Percentiles rank a stretch among this genome's conserved stretches.
phyloP scores from a whole-genome alignment of 2,329 filamentous ascomycete genomes.

The Thelonectria rubi region DNA sequence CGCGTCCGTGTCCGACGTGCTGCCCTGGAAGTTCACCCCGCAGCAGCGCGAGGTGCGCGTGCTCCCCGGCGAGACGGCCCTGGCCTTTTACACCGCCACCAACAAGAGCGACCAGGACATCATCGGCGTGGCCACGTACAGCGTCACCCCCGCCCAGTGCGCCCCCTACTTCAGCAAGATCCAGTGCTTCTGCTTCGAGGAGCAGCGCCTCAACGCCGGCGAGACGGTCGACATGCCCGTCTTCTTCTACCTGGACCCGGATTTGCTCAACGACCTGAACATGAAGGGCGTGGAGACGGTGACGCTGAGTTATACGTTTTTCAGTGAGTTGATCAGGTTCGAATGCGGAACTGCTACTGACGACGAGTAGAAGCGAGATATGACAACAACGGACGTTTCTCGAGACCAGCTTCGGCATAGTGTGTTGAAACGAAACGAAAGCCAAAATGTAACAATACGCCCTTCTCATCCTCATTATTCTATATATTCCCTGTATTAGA shows the following conservation, averaged over 20 bases:
- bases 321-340: slow-evolving; percentile 73
- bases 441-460: slow-evolving; percentile 33
- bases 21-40: slow-evolving; percentile 97
- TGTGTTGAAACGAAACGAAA: slow-evolving; percentile 23
- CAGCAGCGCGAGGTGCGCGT: slow-evolving; percentile 97
- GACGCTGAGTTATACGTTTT: slow-evolving; percentile 96
- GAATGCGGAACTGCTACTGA: slow-evolving; percentile 45
- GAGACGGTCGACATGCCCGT: slow-evolving; percentile 99
- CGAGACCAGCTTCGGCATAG: slow-evolving; percentile 47
- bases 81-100: slow-evolving; percentile 97
- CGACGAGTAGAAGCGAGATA: slow-evolving; percentile 53
- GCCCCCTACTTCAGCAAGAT: slow-evolving; percentile 99
- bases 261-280: slow-evolving; percentile 88
- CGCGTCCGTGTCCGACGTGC: slow-evolving; percentile 90
- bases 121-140: slow-evolving; percentile 97
- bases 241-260: slow-evolving; percentile 98
- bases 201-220: slow-evolving; percentile 90
- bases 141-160: slow-evolving; percentile 93
- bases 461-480: slow-evolving; percentile 32
- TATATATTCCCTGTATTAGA: slow-evolving; percentile 24
- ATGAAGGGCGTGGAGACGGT: slow-evolving; percentile 97
- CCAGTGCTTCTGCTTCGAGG: slow-evolving; percentile 99
- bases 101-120: slow-evolving; percentile 92
- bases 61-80: slow-evolving; percentile 91
- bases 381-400: slow-evolving; percentile 57